Evolutionary conservation across 306 rosid species (phyloP).

Genomic region (Cercis canadensis): DNA sequence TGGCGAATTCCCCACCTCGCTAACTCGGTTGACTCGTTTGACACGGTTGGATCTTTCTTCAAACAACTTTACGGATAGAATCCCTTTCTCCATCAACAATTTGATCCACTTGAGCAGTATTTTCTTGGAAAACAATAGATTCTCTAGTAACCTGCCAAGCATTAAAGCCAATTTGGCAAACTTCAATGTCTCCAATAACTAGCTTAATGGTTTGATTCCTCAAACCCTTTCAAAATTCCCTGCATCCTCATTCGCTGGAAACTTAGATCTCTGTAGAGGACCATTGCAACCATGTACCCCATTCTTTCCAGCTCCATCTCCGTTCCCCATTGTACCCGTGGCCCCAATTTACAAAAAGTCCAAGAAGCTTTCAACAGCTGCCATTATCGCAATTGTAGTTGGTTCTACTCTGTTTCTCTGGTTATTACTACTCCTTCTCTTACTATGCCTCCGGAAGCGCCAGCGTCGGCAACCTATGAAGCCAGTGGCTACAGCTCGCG

Average conservation of each 20-base stretch:
- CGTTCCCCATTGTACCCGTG: constrained; percentile 32
- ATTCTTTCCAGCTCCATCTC: constrained; percentile 64
- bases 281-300: constrained; percentile 63
- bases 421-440: constrained; percentile 46
- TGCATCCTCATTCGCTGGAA: constrained; percentile 55
- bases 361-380: constrained; percentile 63
- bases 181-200: constrained; percentile 67
- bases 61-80: constrained; percentile 61
- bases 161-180: not conserved
- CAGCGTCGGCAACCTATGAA: constrained; percentile 40
- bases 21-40: constrained; percentile 57
- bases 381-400: constrained; percentile 58
- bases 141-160: constrained; percentile 62
- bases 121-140: constrained; percentile 52
- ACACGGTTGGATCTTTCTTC: constrained; percentile 59
- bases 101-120: constrained; percentile 60
- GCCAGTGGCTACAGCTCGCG: constrained; percentile 32
- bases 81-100: constrained; percentile 63
- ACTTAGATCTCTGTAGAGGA: constrained; percentile 62
- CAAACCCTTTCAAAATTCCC: constrained; percentile 42
- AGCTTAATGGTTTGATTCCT: constrained; percentile 78
- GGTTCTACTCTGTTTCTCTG: constrained; percentile 42
- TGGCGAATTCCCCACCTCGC: constrained; percentile 54
- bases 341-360: constrained; percentile 38
- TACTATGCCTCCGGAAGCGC: constrained; percentile 51